These are phyloP conservation scores for Candida andamanensis DNA, from an alignment of 805 yeast genomes.

Conservation along the genomic window DNA sequence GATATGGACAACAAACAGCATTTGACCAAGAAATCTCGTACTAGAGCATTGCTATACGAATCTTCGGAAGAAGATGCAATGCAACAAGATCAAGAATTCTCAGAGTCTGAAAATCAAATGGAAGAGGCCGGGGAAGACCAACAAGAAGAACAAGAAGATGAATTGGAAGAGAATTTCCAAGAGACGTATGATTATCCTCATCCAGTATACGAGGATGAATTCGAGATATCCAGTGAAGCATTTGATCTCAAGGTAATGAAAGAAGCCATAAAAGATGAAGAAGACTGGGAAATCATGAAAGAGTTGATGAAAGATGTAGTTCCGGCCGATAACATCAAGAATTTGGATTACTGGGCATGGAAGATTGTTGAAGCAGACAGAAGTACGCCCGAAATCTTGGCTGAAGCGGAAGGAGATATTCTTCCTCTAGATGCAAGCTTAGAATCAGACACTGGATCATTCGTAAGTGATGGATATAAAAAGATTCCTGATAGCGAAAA, in stretches of 20 bases:
- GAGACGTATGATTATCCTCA: conserved; percentile 50
- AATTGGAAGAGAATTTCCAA: conserved; percentile 34
- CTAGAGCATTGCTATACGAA: conserved; percentile 26
- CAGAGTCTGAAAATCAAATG: conserved; percentile 18
- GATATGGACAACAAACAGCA: conserved; percentile 17
- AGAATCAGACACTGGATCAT: conserved; percentile 51
- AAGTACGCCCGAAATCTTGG: conserved; percentile 14
- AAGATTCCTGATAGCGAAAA: conserved; percentile 72
- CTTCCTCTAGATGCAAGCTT: conserved; percentile 22
- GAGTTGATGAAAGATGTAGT: conserved; percentile 30
- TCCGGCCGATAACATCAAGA: conserved; percentile 18
- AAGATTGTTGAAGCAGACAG: conserved; percentile 34
- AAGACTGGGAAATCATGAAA: conserved; percentile 57
- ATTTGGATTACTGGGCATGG: conserved; percentile 65
- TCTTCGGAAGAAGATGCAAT: conserved; percentile 28
- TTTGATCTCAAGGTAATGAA: conserved; percentile 49
- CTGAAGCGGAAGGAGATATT: conserved; percentile 17
- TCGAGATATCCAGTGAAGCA: conserved; percentile 13
- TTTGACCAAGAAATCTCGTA: conserved; percentile 15
- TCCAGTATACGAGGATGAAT: conserved; percentile 48
- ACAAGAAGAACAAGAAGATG: conserved; percentile 22
- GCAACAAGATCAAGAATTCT: conserved; percentile 10
- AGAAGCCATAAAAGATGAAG: conserved; percentile 60
- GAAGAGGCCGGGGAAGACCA: conserved; percentile 10
- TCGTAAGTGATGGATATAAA: conserved; percentile 66